A percentile compares a stretch with the other conserved stretches of the same genome.
Evolutionary conservation across 768 basidiomycete genomes (phyloP).

Genomic region (Arthromyces matolae): DNA sequence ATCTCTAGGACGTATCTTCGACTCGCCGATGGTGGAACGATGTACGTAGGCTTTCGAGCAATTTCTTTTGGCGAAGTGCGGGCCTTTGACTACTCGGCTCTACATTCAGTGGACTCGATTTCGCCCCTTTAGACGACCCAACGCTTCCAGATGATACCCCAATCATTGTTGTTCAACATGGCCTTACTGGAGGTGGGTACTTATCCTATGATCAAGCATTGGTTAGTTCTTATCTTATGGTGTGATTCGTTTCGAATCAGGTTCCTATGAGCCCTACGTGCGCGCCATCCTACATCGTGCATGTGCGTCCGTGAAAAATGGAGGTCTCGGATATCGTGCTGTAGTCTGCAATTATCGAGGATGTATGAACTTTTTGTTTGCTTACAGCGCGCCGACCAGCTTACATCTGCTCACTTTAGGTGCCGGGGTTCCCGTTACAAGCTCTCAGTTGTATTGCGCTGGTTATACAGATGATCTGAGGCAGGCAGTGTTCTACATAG

Average conservation of each 20-base stretch:
- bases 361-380: slow-evolving; percentile 48
- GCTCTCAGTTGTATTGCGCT: slow-evolving; percentile 80
- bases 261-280: slow-evolving; percentile 89
- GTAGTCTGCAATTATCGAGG: slow-evolving; percentile 92
- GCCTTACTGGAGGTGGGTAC: slow-evolving; percentile 51
- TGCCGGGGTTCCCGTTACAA: slow-evolving; percentile 81
- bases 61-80: not conserved
- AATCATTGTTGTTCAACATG: slow-evolving; percentile 56
- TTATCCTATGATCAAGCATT: not conserved
- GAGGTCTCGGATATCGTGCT: slow-evolving; percentile 88
- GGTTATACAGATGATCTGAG: slow-evolving; percentile 89
- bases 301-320: slow-evolving; percentile 63
- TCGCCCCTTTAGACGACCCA: slow-evolving; percentile 46
- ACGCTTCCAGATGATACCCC: slow-evolving; percentile 38
- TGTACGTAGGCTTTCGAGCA: slow-evolving; percentile 44
- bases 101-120: slow-evolving; percentile 58
- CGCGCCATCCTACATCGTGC: slow-evolving; percentile 75
- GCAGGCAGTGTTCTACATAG: slow-evolving; percentile 73
- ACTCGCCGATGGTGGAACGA: slow-evolving; percentile 62
- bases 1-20: slow-evolving; percentile 44
- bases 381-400: slow-evolving; percentile 9
- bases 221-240: slow-evolving; percentile 7
- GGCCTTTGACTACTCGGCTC: not conserved
- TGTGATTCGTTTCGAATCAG: slow-evolving; percentile 39
- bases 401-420: slow-evolving; percentile 40